Evolutionary conservation across 805 yeast genomes (phyloP), one percentile per base, ranked within the genome.

Genomic region (Kodamaea neixiangensis): DNA sequence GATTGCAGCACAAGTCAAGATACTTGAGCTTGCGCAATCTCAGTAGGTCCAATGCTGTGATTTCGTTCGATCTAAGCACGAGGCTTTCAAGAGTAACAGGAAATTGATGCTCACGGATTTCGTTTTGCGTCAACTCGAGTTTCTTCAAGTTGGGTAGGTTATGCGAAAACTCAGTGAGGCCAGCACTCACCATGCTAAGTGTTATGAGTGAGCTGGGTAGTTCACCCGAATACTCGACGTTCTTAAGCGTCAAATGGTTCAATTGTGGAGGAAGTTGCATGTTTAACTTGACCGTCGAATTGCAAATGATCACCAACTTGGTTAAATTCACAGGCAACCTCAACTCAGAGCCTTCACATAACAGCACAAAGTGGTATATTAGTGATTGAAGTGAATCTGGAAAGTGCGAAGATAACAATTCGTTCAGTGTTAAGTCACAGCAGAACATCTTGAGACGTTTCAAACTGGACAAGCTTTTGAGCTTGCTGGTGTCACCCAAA

Each of bases 1-100:
- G 17, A 29, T 41, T 41, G 18, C 33, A 41, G 18, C 44, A 29
- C 34, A 41, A 41, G 22, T 41, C 44, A 6, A 41, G 34, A 14
- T 20, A 3, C 33, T 22, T 29, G 34, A 41, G 44, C 17, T 41
- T 41, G 4, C 3, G 18, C 18, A 41, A 22, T 4, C 5, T 3
- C 34, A 22, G 33, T 14, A 41, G 19, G 14, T 41, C 44, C 34
- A 41, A 20, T 22, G 34, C 34, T 11, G 44, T 41, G 44, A 41
- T 41, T 41, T 41, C 34, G 14, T 41, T 41, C 34, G 33, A 22
- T 15, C 34, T 22, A 15, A 41, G 34, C 7, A 41, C 34, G 10
- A 41, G 34, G 10, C 18, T 41, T 10, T 41, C 44, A 6, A 41
- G 22, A 41, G 11, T 41, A 11, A 4, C 3, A 5, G 44, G 44